Evolutionary conservation across 2,329 filamentous ascomycete species (phyloP), one percentile per base, ranked within the genome.

Genomic region (Neocucurbitaria cava): DNA sequence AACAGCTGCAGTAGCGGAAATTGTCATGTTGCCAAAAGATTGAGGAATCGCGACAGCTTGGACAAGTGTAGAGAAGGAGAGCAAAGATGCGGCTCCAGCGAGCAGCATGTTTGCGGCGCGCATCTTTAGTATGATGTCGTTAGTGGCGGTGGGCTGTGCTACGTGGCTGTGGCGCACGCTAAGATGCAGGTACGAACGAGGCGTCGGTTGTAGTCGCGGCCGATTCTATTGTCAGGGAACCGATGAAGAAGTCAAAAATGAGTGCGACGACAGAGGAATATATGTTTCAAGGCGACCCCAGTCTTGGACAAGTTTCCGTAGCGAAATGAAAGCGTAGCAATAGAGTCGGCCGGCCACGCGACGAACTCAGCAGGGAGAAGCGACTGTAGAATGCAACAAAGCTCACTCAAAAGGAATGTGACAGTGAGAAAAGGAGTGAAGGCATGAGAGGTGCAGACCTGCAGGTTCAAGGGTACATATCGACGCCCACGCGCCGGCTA

Each of bases 321-420:
- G 36, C 36, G 21, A 40, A 21, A 15, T 24, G 38, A 40, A 23
- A 17, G 38, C 21, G 21, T 11, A 40, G n/a, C 9, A 15, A 21
- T 6, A 52, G 41, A 41, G 46, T 52, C 50, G 44, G 35, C 46
- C 33, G 49, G 51, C 52, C 58, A 55, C 46, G 51, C 46, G 54
- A 57, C 42, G 33, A 49, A 17, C 41, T 35, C 18, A 31, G 35
- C 18, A 50, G 46, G 40, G 57, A 54, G 44, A 51, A 52, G 54
- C 35, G 44, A 52, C 54, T 46, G 53, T 45, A 49, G 52, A 58
- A 72, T 71, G 68, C 62, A 66, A 69, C 65, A 51, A 60, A 51
- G 53, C 26, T 39, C 54, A 57, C 49, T 21, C 43, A 44, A 51
- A 67, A 57, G 62, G 56, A 62, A 68, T 66, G 69, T 65, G 64